Percentiles rank a stretch among this genome's conserved stretches.
These are phyloP conservation scores for Neltuma alba DNA, from an alignment of 306 rosid species.

Conservation along the genomic window DNA sequence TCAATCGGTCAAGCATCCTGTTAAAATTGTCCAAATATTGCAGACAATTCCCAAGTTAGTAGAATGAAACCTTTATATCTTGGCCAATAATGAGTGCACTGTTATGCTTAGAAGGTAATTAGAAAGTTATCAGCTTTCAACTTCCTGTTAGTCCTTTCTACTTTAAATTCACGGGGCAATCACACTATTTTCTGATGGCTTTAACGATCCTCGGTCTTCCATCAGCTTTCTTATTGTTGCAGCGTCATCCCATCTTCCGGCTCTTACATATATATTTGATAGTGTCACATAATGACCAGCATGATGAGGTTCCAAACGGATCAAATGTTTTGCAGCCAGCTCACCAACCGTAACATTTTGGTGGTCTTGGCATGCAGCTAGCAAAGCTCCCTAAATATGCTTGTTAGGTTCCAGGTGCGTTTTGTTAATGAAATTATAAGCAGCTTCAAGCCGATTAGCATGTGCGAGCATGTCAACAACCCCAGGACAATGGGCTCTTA, in stretches of 20 bases:
- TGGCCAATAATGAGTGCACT: constrained; percentile 2
- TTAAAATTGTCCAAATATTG: neutral
- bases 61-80: neutral
- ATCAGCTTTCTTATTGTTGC: constrained; percentile 44
- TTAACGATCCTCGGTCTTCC: constrained; percentile 45
- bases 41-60: neutral
- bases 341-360: constrained; percentile 47
- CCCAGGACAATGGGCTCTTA: constrained; percentile 53
- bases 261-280: constrained; percentile 51
- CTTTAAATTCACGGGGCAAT: constrained; percentile 37
- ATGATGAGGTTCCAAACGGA: constrained; percentile 47
- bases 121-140: neutral
- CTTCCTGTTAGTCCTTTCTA: neutral
- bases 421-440: constrained; percentile 42
- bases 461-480: constrained; percentile 54
- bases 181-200: constrained; percentile 54
- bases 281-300: constrained; percentile 53
- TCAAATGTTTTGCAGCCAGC: constrained; percentile 50
- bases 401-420: constrained; percentile 50
- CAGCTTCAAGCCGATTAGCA: constrained; percentile 53
- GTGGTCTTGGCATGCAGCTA: constrained; percentile 55
- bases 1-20: neutral
- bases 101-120: neutral
- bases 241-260: constrained; percentile 57
- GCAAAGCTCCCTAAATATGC: constrained; percentile 58